Evolutionary conservation across 2,329 filamentous ascomycete species (phyloP).

Genomic region (Periconia sp.): DNA sequence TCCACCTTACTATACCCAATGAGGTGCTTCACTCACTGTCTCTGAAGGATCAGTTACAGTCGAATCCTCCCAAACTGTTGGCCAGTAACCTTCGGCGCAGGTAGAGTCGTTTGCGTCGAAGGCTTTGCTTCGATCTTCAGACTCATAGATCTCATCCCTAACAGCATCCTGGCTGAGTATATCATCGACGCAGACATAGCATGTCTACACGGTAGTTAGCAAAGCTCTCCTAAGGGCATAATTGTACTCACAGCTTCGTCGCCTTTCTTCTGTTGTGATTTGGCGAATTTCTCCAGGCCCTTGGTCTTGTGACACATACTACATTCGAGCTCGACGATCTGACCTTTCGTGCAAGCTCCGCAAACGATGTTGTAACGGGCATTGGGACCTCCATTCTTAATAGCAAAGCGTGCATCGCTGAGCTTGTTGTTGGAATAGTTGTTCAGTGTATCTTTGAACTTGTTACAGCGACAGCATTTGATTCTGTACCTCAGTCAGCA

Average conservation of each 20-base stretch:
- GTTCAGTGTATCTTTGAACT: conserved; percentile 41
- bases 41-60: conserved; percentile 21
- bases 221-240: neutral
- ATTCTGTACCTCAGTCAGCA: conserved; percentile 39
- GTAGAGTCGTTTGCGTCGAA: conserved; percentile 27
- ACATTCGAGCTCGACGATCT: conserved; percentile 57
- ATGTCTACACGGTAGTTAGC: conserved; percentile 28
- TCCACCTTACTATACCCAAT: neutral
- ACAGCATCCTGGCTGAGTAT: conserved; percentile 29
- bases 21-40: conserved; percentile 17
- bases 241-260: conserved; percentile 52
- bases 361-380: conserved; percentile 47
- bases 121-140: conserved; percentile 30
- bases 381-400: conserved; percentile 18
- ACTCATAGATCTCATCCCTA: conserved; percentile 42
- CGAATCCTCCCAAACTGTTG: conserved; percentile 27
- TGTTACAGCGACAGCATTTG: conserved; percentile 55
- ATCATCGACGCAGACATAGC: conserved; percentile 37
- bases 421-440: conserved; percentile 58
- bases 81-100: conserved; percentile 12
- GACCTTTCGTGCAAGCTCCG: conserved; percentile 47
- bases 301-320: conserved; percentile 55
- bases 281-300: conserved; percentile 57
- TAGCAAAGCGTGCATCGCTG: conserved; percentile 32
- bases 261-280: conserved; percentile 53